Evolutionary conservation across 306 rosid species (phyloP).

Genomic region (Cucurbita ficifolia): DNA sequence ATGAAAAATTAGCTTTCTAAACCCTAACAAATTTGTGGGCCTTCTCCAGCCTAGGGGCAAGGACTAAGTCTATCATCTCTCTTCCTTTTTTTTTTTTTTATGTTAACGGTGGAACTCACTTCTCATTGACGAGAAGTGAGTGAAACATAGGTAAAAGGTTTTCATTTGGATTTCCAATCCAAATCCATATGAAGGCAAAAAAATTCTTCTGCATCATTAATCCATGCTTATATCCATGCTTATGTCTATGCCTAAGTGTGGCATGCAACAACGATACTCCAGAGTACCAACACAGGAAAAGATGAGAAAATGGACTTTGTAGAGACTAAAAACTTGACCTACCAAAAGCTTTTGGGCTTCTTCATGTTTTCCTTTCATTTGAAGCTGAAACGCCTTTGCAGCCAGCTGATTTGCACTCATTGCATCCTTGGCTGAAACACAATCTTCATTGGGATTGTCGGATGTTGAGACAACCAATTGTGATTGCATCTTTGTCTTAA

Average conservation of each 20-base stretch:
- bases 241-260: neutral
- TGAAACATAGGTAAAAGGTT: neutral
- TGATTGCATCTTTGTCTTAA: slow-evolving; percentile 18
- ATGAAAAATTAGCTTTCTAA: neutral
- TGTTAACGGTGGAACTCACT: neutral
- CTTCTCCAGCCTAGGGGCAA: neutral
- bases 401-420: slow-evolving; percentile 85
- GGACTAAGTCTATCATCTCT: neutral
- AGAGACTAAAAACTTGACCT: slow-evolving; percentile 9
- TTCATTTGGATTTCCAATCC: neutral
- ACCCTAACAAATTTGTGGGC: neutral
- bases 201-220: neutral
- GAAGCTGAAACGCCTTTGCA: slow-evolving; percentile 92
- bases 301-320: neutral
- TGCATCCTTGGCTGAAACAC: slow-evolving; percentile 20
- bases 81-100: neutral
- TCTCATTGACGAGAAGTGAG: neutral
- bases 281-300: neutral
- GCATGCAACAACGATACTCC: neutral
- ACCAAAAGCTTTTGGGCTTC: slow-evolving; percentile 82
- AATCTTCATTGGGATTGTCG: slow-evolving; percentile 19
- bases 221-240: too few species aligned
- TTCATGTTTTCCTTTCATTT: slow-evolving; percentile 76
- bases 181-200: neutral
- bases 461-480: slow-evolving; percentile 17